Percentiles rank a stretch among this genome's conserved stretches.
Evolutionary conservation across 768 basidiomycete species (phyloP).

Genomic region (Sutorius australiensis): DNA sequence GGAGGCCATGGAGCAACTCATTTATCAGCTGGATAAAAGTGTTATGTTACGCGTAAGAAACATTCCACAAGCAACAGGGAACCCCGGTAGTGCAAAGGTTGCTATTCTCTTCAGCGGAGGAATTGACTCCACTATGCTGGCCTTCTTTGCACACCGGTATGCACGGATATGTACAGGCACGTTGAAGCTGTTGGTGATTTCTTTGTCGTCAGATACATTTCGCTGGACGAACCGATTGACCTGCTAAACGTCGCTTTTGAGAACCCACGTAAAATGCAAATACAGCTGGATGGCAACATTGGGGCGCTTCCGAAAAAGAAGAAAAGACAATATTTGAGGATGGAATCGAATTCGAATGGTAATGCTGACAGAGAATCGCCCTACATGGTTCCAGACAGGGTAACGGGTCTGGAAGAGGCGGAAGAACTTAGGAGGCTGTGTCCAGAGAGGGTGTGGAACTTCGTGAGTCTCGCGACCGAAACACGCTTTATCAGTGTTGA

Average conservation of each 20-base stretch:
- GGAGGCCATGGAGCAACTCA: constrained; percentile 46
- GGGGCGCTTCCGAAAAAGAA: constrained; percentile 44
- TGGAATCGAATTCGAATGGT: background rate
- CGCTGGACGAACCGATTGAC: constrained; percentile 79
- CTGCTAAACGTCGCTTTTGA: constrained; percentile 93
- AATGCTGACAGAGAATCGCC: constrained; percentile 19
- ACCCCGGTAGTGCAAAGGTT: constrained; percentile 49
- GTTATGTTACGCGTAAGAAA: constrained; percentile 64
- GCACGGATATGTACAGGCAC: constrained; percentile 12
- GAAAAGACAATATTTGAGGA: constrained; percentile 31
- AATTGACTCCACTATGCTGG: constrained; percentile 84
- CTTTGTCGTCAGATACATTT: constrained; percentile 54
- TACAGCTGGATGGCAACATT: constrained; percentile 44
- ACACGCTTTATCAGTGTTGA: background rate
- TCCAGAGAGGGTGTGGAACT: constrained; percentile 83
- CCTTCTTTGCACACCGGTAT: constrained; percentile 75
- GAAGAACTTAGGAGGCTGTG: constrained; percentile 75
- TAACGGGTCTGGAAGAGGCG: constrained; percentile 73
- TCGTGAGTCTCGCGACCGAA: constrained; percentile 47
- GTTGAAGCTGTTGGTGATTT: background rate
- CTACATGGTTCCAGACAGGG: constrained; percentile 87
- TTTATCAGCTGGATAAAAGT: constrained; percentile 57
- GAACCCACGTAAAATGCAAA: constrained; percentile 76
- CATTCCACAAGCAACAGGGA: constrained; percentile 51
- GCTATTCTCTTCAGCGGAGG: constrained; percentile 95